Evolutionary conservation across 306 rosid species (phyloP), one percentile per base, ranked within the genome.

Genomic region (Arachis stenosperma): DNA sequence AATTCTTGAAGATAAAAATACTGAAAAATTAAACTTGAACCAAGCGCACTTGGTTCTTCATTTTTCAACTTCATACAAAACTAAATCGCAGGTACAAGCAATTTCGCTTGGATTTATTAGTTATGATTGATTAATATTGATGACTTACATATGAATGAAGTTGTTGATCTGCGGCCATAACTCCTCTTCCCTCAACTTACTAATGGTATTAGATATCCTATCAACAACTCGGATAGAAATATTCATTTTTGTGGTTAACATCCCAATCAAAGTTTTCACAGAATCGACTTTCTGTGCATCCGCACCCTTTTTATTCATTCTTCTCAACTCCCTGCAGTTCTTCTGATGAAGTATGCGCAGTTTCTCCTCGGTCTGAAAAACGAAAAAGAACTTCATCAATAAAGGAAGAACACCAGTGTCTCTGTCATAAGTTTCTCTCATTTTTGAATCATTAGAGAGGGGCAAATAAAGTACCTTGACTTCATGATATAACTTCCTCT

Each of bases 141-240:
- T 14, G 71, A 81, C 78, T 50, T 86, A 93, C 98, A 88, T 86
- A 56, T 69, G 81, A 81, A 89, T 88, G 68, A 93, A 82, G 70
- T 74, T 79, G 51, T 57, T 83, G 62, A 91, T 84, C 59, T 86
- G 94, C 13, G 88, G 86, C 90, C 91, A 85, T 40, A 93, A 78
- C 78, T 93, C 92, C 73, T 88, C 92, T 51, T 93, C 94, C 70
- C 90, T 86, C 79, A 91, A 67, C 77, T 86, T 88, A 68, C 83
- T 82, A 54, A 88, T 91, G 2, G 92, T 83, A 47, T 42, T 75
- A 33, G 98, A 89, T 70, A 89, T 79, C 75, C 83, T 91, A 72
- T 93, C 94, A 50, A 93, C 92, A 10, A 89, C 83, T 73, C 89
- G 97, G 75, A 93, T 84, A 22, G 97, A 89, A 59, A 93, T 82